phyloP scores from a whole-genome alignment of 2,329 filamentous ascomycete genomes.

The Hypocrella siamensis region DNA sequence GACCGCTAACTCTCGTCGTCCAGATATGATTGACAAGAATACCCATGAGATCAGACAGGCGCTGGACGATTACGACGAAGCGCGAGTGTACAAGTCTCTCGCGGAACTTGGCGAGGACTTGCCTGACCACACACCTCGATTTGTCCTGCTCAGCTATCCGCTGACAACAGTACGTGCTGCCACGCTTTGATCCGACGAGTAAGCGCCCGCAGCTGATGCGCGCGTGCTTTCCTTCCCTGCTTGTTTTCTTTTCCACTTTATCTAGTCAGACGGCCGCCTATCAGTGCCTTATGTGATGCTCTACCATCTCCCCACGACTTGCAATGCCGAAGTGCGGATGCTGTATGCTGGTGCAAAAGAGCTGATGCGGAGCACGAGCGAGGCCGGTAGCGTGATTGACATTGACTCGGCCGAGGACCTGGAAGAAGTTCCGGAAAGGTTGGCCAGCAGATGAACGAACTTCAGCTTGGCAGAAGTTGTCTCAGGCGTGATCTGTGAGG shows the following conservation, averaged over 20 bases:
- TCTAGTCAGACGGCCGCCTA: constrained; percentile 61
- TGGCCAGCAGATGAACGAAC: constrained; percentile 17
- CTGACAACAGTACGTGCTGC: constrained; percentile 53
- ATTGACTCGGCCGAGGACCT: constrained; percentile 69
- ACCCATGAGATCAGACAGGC: constrained; percentile 75
- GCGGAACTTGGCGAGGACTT: constrained; percentile 75
- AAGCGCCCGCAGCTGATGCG: background rate
- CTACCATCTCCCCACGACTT: constrained; percentile 87
- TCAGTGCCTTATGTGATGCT: constrained; percentile 88
- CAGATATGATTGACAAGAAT: constrained; percentile 81
- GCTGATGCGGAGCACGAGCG: constrained; percentile 81
- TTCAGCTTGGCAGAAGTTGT: background rate
- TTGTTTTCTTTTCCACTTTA: background rate
- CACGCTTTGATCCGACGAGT: background rate
- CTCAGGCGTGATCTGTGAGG: constrained; percentile 1
- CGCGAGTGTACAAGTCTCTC: constrained; percentile 64
- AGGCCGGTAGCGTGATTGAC: constrained; percentile 79
- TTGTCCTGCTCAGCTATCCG: constrained; percentile 80
- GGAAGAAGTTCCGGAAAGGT: constrained; percentile 59
- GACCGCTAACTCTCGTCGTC: constrained; percentile 7
- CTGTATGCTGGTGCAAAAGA: constrained; percentile 93
- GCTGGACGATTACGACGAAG: constrained; percentile 38
- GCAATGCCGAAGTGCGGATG: constrained; percentile 79
- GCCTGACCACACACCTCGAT: constrained; percentile 82
- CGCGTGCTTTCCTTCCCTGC: background rate